Conservation (phyloP, 1,284 basidiomycete species). For the Sporisorium iseilematis-ciliati region DNA sequence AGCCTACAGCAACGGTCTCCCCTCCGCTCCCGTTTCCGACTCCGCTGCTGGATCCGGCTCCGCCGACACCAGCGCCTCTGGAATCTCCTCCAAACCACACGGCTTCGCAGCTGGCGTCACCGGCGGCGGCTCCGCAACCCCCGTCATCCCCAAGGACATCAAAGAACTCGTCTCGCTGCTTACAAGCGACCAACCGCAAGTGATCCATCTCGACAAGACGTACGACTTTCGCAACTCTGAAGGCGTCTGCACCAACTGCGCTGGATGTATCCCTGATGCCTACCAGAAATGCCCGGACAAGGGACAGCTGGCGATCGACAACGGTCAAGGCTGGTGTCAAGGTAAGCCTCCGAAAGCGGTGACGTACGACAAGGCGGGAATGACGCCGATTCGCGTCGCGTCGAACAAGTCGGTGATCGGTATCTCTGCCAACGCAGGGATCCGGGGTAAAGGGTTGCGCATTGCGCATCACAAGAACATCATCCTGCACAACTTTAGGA, state of each 20-base stretch:
- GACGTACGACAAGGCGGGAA: constrained; percentile 58
- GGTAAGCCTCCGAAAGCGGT: constrained; percentile 28
- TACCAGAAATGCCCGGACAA: constrained; percentile 66
- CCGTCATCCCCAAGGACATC: constrained; percentile 65
- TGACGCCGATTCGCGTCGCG: constrained; percentile 14
- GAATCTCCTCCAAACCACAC: constrained; percentile 25
- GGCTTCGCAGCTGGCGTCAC: constrained; percentile 68
- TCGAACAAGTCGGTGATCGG: constrained; percentile 37
- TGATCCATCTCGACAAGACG: constrained; percentile 68
- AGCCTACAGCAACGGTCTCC: constrained; percentile 18
- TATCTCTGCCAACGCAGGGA: constrained; percentile 63
- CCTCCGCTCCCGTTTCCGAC: constrained; percentile 5
- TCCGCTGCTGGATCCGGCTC: neutral
- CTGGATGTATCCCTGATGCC: constrained; percentile 41
- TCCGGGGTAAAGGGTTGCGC: constrained; percentile 59
- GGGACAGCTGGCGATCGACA: constrained; percentile 68
- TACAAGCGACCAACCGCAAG: constrained; percentile 64
- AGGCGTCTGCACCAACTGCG: constrained; percentile 62
- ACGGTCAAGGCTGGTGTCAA: constrained; percentile 67
- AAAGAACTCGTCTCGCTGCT: constrained; percentile 68
- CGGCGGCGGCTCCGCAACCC: constrained; percentile 69
- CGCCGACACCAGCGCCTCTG: neutral
- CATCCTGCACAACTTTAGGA: constrained; percentile 69
- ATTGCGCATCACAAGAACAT: constrained; percentile 60
- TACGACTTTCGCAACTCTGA: constrained; percentile 68